Conservation (phyloP, 805 yeast genomes). For the Lachancea quebecensis region DNA sequence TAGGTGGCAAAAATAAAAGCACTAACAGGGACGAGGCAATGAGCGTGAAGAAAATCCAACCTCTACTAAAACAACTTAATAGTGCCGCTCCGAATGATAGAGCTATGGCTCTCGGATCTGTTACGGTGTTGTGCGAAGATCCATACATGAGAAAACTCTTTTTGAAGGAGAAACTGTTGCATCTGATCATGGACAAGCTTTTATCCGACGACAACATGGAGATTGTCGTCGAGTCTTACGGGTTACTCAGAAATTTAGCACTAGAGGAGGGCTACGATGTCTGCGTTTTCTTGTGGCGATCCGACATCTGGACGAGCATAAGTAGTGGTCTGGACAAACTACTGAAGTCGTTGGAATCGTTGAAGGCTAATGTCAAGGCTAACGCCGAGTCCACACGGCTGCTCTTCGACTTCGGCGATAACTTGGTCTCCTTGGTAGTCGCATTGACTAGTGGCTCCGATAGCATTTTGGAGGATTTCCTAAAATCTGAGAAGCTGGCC, state of each 20-base stretch:
- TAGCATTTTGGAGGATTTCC: conserved; percentile 44
- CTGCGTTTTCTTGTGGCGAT: conserved; percentile 68
- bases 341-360: conserved; percentile 40
- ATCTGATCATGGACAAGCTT: conserved; percentile 53
- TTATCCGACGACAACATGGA: conserved; percentile 66
- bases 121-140: conserved; percentile 67
- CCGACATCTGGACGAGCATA: conserved; percentile 63
- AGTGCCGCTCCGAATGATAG: conserved; percentile 65
- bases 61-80: conserved; percentile 58
- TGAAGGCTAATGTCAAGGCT: conserved; percentile 25
- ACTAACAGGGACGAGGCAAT: conserved; percentile 40
- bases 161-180: conserved; percentile 65
- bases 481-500: conserved; percentile 23
- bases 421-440: conserved; percentile 59
- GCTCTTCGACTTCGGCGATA: conserved; percentile 64
- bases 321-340: conserved; percentile 47
- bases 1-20: conserved; percentile 29
- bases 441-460: conserved; percentile 61
- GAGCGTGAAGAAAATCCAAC: conserved; percentile 52
- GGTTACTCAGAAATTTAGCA: conserved; percentile 70
- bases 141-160: conserved; percentile 51
- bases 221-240: conserved; percentile 72
- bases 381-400: conserved; percentile 40
- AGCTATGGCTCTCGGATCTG: conserved; percentile 68
- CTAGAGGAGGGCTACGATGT: conserved; percentile 86